Percentiles rank a stretch among this genome's conserved stretches.
Evolutionary conservation across 148 eudicot genomes (phyloP).

Genomic region (Oxyria digyna): DNA sequence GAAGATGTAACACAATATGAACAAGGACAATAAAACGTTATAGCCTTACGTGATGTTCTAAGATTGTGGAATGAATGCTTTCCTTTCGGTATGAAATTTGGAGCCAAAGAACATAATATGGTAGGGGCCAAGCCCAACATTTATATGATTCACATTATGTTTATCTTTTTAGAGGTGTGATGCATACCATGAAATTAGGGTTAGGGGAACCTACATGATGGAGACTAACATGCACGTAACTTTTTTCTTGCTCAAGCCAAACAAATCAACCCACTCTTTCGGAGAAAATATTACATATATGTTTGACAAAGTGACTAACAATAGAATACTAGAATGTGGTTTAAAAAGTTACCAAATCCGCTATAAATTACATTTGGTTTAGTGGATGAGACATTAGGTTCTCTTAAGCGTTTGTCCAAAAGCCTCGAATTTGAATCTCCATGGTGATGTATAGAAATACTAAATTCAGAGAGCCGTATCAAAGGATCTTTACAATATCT

Average conservation of each 20-base stretch:
- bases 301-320: not conserved
- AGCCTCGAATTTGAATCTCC: no score
- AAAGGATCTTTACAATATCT: no score
- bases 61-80: not conserved
- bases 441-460: no score
- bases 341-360: no score
- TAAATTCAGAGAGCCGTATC: no score
- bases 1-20: not conserved
- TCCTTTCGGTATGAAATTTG: constrained; percentile 2
- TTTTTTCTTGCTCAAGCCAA: not conserved
- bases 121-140: constrained; percentile 2
- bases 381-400: no score
- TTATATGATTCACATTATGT: not conserved
- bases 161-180: not conserved
- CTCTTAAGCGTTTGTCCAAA: no score
- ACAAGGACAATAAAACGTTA: not conserved
- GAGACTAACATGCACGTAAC: constrained; percentile 5
- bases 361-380: no score
- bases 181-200: not conserved
- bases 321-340: no score
- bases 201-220: not conserved
- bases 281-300: not conserved
- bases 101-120: constrained; percentile 1
- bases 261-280: not conserved
- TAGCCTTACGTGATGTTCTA: not conserved